These are phyloP conservation scores for Microcyclospora pomicola DNA, from an alignment of 2,329 filamentous ascomycete species.

Conservation along the genomic window DNA sequence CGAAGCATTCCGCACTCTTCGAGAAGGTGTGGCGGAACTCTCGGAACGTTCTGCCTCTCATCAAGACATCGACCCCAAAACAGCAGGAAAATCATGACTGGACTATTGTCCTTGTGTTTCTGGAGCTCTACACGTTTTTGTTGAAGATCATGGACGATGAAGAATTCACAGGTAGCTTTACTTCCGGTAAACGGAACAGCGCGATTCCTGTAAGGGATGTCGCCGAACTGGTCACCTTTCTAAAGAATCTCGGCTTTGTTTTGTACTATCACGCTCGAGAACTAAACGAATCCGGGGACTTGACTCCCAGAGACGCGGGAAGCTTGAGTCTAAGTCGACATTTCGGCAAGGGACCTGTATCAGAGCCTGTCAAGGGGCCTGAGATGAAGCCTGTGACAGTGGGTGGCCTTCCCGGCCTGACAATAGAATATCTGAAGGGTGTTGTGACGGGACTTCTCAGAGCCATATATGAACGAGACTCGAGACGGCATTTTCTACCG, in stretches of 20 bases:
- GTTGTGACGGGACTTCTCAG: conserved; percentile 67
- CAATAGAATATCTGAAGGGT: conserved; percentile 63
- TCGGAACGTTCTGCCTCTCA: conserved; percentile 42
- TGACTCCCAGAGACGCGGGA: conserved; percentile 6
- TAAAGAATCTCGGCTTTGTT: conserved; percentile 83
- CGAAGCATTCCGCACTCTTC: conserved; percentile 44
- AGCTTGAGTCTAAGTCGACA: conserved; percentile 7
- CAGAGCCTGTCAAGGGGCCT: conserved; percentile 5
- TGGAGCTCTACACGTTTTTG: conserved; percentile 89
- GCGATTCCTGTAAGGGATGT: conserved; percentile 60
- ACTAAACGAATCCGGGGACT: conserved; percentile 9
- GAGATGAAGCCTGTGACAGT: conserved; percentile 31
- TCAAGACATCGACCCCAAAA: conserved; percentile 26
- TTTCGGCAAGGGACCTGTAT: conserved; percentile 4
- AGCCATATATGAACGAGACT: conserved; percentile 88
- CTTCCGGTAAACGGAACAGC: conserved; percentile 37
- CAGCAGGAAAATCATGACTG: conserved; percentile 48
- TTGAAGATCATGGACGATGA: conserved; percentile 90
- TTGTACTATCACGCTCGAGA: conserved; percentile 73
- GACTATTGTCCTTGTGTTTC: conserved; percentile 76
- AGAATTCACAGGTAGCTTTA: conserved; percentile 49
- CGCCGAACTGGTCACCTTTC: conserved; percentile 60
- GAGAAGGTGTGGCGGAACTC: conserved; percentile 42
- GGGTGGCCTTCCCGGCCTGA: conserved; percentile 55
- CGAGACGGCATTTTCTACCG: conserved; percentile 69